A percentile compares a stretch with the other conserved stretches of the same genome.
phyloP scores from a whole-genome alignment of 169 alveolate genomes.

The Cytauxzoon felis region DNA sequence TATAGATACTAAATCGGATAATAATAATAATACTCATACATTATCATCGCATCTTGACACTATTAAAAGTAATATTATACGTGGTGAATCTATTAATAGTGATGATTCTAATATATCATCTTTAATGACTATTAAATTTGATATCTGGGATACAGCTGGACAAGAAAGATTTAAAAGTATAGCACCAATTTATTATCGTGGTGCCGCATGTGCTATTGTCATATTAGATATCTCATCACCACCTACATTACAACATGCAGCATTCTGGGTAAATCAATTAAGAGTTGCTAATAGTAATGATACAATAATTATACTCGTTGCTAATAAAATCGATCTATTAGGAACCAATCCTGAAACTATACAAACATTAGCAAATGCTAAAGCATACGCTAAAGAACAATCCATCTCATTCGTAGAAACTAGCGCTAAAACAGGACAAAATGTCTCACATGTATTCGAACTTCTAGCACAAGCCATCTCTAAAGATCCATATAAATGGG shows the following conservation, averaged over 20 bases:
- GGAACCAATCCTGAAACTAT: slow-evolving; percentile 62
- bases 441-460: slow-evolving; percentile 64
- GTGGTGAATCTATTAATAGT: background rate
- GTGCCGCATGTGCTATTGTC: slow-evolving; percentile 85
- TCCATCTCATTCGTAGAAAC: slow-evolving; percentile 69
- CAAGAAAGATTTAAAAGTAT: slow-evolving; percentile 84
- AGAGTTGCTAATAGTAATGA: slow-evolving; percentile 62
- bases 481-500: slow-evolving; percentile 45
- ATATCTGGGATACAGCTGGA: slow-evolving; percentile 91
- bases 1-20: background rate
- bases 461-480: slow-evolving; percentile 64
- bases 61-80: no score
- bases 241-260: slow-evolving; percentile 76
- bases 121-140: slow-evolving; percentile 70
- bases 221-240: slow-evolving; percentile 81
- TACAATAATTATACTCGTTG: slow-evolving; percentile 69
- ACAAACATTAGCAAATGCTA: slow-evolving; percentile 67
- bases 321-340: slow-evolving; percentile 67
- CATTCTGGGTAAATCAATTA: slow-evolving; percentile 79
- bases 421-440: slow-evolving; percentile 77
- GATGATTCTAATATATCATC: slow-evolving; percentile 18
- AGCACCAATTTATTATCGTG: slow-evolving; percentile 84
- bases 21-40: background rate
- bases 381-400: slow-evolving; percentile 69
- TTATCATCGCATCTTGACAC: background rate